Evolutionary conservation across 2,329 filamentous ascomycete genomes (phyloP).

Genomic region (Aspergillus sp.): DNA sequence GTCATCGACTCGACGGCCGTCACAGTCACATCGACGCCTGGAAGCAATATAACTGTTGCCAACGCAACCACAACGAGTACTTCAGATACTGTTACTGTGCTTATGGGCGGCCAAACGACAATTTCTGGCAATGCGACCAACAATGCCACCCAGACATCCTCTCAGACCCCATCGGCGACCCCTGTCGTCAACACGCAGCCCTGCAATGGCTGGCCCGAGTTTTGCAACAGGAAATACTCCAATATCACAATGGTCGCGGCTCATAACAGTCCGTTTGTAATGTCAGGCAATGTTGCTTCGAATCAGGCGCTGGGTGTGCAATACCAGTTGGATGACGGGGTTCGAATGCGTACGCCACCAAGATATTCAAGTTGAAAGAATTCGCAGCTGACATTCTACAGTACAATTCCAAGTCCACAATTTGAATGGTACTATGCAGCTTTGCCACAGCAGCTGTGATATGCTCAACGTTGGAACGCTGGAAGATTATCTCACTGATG

Average conservation of each 20-base stretch:
- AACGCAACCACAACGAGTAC: conserved; percentile 38
- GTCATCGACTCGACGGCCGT: conserved; percentile 31
- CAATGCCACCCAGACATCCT: conserved; percentile 54
- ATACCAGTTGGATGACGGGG: conserved; percentile 76
- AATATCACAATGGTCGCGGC: conserved; percentile 79
- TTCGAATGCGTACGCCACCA: conserved; percentile 56
- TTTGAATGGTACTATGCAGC: conserved; percentile 65
- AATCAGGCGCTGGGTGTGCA: conserved; percentile 74
- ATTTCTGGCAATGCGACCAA: conserved; percentile 54
- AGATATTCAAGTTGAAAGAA: not conserved
- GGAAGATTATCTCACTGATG: conserved; percentile 70
- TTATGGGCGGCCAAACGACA: conserved; percentile 47
- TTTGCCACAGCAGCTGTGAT: conserved; percentile 85
- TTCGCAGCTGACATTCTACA: conserved; percentile 28
- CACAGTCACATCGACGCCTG: conserved; percentile 31
- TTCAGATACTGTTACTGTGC: conserved; percentile 44
- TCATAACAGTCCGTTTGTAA: conserved; percentile 81
- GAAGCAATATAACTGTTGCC: conserved; percentile 21
- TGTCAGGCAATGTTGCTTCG: conserved; percentile 70
- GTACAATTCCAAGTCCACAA: conserved; percentile 65
- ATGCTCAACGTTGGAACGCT: conserved; percentile 81
- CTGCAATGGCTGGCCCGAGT: conserved; percentile 79
- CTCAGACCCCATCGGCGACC: conserved; percentile 46
- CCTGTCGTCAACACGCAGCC: conserved; percentile 70
- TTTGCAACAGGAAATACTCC: conserved; percentile 76